Evolutionary conservation across 73 alveolate species (phyloP).

Genomic region (Paramecium sonneborni): DNA sequence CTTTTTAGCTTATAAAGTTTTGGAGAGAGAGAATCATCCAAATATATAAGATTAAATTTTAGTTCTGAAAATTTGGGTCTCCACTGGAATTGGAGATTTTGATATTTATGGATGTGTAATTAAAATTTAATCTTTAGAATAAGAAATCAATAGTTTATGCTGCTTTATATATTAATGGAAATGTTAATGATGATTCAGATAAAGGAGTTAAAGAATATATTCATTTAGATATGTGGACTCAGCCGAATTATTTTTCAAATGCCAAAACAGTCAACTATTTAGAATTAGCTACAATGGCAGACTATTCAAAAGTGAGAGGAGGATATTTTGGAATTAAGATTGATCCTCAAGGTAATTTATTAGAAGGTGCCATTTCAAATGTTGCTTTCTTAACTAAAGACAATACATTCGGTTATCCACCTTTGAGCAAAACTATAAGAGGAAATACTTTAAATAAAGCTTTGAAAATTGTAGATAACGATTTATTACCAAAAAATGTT

Average conservation of each 20-base stretch:
- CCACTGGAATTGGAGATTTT: conserved; percentile 47
- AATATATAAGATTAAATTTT: conserved; percentile 12
- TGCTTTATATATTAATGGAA: conserved; percentile 21
- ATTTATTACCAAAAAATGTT: background rate
- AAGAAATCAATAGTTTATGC: conserved; percentile 45
- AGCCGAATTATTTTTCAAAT: conserved; percentile 38
- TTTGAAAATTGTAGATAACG: background rate
- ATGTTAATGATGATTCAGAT: background rate
- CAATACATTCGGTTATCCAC: conserved; percentile 9
- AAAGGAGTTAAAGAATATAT: conserved; percentile 51
- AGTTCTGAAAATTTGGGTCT: conserved; percentile 25
- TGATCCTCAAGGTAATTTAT: background rate
- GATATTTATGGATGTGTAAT: conserved; percentile 53
- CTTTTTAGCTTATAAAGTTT: background rate
- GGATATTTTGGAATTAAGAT: conserved; percentile 49
- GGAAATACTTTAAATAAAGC: conserved; percentile 52
- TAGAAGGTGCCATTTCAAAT: conserved; percentile 52
- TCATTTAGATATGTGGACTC: conserved; percentile 28
- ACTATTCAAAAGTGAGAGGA: conserved; percentile 42
- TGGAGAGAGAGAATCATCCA: conserved; percentile 53
- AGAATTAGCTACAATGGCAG: conserved; percentile 47
- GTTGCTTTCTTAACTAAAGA: conserved; percentile 3
- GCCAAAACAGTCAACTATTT: conserved; percentile 49
- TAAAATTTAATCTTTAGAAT: background rate
- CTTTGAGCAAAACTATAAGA: conserved; percentile 35